A percentile compares a stretch with the other conserved stretches of the same genome.
phyloP scores from a whole-genome alignment of 140 eudicot species.

The Flaveria floridana region DNA sequence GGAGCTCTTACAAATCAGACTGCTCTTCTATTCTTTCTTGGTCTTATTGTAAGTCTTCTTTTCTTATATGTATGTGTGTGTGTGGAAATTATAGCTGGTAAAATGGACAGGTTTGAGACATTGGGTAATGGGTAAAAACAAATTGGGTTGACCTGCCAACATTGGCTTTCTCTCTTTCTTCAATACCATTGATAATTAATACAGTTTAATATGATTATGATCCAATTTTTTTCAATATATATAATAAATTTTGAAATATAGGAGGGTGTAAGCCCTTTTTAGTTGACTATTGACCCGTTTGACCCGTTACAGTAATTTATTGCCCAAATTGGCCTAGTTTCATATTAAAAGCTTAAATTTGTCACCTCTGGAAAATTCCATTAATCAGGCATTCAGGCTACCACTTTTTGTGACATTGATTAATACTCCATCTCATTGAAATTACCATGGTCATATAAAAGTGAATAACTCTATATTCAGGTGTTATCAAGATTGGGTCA shows the following conservation, averaged over 20 bases:
- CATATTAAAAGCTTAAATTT: background rate
- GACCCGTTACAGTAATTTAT: background rate
- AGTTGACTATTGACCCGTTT: background rate
- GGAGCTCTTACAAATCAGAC: slow-evolving; percentile 71
- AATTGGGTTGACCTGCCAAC: slow-evolving; percentile 15
- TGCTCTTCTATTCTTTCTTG: slow-evolving; percentile 68
- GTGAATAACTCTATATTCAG: slow-evolving; percentile 36
- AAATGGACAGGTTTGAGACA: background rate
- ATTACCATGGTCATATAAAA: slow-evolving; percentile 3
- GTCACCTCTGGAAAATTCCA: background rate
- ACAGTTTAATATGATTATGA: background rate
- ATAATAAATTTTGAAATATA: background rate
- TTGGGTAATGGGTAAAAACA: slow-evolving; percentile 10
- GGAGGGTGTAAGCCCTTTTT: slow-evolving; percentile 4
- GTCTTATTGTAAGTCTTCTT: slow-evolving; percentile 66
- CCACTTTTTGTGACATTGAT: background rate
- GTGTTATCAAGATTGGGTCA: slow-evolving; percentile 91
- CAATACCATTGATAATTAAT: background rate
- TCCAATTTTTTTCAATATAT: background rate
- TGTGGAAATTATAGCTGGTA: background rate
- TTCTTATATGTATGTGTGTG: background rate
- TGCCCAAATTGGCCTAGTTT: background rate
- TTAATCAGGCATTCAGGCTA: background rate
- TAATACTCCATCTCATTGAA: background rate
- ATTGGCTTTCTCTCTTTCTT: background rate